Evolutionary conservation across 2,329 filamentous ascomycete genomes (phyloP).

Genomic region (Pseudogymnoascus sp.): DNA sequence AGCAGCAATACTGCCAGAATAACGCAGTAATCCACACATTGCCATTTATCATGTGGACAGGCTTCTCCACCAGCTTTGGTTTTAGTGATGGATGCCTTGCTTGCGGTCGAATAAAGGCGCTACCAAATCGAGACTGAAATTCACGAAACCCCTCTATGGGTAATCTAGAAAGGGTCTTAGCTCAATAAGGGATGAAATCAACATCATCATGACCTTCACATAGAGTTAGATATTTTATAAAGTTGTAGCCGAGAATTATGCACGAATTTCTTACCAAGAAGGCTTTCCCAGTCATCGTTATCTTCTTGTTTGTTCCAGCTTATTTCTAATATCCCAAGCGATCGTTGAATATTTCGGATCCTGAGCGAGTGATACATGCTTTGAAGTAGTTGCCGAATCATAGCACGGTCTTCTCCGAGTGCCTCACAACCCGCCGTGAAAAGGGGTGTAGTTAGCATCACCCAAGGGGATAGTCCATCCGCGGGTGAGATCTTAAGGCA

Average conservation of each 20-base stretch:
- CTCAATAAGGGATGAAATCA: slow-evolving; percentile 16
- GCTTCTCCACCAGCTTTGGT: background rate
- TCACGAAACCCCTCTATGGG: background rate
- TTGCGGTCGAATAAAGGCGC: background rate
- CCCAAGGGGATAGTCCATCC: slow-evolving; percentile 32
- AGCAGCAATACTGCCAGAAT: background rate
- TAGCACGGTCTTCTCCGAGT: slow-evolving; percentile 28
- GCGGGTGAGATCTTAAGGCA: slow-evolving; percentile 31
- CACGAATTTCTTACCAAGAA: slow-evolving; percentile 25
- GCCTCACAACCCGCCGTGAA: slow-evolving; percentile 37
- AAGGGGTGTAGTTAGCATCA: slow-evolving; percentile 34
- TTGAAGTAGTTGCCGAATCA: slow-evolving; percentile 26
- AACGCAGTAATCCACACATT: background rate
- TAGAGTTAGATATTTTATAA: background rate
- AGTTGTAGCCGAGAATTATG: background rate
- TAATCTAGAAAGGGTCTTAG: background rate
- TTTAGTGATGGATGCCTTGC: background rate
- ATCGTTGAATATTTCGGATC: slow-evolving; percentile 34
- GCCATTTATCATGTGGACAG: background rate
- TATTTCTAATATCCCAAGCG: slow-evolving; percentile 33
- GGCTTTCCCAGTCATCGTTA: slow-evolving; percentile 32
- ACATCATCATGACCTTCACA: slow-evolving; percentile 10
- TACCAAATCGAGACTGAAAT: background rate
- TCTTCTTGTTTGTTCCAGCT: slow-evolving; percentile 25
- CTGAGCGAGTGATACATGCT: slow-evolving; percentile 32